phyloP scores from a whole-genome alignment of 495 filamentous ascomycete genomes.

The Staphylotrichum longicolle region DNA sequence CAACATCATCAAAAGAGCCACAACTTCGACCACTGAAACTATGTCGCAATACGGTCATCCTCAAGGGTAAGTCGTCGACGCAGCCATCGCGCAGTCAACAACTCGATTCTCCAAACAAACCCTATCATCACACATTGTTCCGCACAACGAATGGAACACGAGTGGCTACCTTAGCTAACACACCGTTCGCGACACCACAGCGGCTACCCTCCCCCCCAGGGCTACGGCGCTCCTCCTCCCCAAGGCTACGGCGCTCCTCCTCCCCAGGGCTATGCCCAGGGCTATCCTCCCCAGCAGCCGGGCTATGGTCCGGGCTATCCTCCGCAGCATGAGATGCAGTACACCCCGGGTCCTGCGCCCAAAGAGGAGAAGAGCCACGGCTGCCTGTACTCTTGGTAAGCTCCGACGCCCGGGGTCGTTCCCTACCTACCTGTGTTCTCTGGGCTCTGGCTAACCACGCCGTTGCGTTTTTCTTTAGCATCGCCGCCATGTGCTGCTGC shows the following conservation, averaged over 20 bases:
- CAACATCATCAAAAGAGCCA: not conserved
- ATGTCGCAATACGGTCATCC: too few relatives aligned
- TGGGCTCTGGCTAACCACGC: not conserved
- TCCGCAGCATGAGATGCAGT: constrained; percentile 23
- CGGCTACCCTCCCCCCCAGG: constrained; percentile 5
- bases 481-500: constrained; percentile 30
- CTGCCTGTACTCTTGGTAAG: constrained; percentile 28
- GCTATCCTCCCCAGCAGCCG: constrained; percentile 17
- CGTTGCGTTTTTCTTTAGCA: not conserved
- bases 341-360: constrained; percentile 22
- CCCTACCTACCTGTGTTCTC: not conserved
- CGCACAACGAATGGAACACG: too few relatives aligned
- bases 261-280: constrained; percentile 2
- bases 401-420: not conserved
- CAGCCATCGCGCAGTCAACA: too few relatives aligned
- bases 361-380: constrained; percentile 33
- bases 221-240: constrained; percentile 9
- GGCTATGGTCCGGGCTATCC: constrained; percentile 9
- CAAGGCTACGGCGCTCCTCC: constrained; percentile 16
- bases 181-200: not conserved
- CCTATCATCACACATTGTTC: too few relatives aligned
- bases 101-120: too few relatives aligned
- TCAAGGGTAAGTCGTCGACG: too few relatives aligned
- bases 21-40: too few relatives aligned
- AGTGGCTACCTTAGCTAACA: too few relatives aligned